Conservation (phyloP, 1,284 basidiomycete species). For the Irpex sp. region DNA sequence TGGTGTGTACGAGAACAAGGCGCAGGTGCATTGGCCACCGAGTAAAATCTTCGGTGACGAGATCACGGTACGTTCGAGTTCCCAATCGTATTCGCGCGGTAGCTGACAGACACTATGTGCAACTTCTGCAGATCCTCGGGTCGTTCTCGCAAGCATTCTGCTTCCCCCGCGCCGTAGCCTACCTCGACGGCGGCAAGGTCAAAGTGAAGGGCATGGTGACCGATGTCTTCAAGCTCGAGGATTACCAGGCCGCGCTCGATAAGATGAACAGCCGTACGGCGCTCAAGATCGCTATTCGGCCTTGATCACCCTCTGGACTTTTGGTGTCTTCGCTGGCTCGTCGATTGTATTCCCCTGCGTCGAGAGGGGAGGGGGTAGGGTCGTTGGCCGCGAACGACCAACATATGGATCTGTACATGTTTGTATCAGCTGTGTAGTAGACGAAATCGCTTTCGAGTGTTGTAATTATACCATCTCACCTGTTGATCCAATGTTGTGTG, state of each 20-base stretch:
- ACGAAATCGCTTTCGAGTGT: too few relatives aligned
- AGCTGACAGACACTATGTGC: background rate
- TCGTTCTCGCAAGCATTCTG: slow-evolving; percentile 60
- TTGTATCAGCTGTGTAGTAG: too few relatives aligned
- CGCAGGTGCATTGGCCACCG: slow-evolving; percentile 55
- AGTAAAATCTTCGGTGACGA: slow-evolving; percentile 61
- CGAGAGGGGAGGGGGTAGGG: background rate
- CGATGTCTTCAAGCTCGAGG: slow-evolving; percentile 49
- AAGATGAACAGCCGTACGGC: slow-evolving; percentile 49
- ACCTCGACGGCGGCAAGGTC: slow-evolving; percentile 58
- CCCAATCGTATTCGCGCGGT: background rate
- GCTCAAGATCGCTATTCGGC: slow-evolving; percentile 38
- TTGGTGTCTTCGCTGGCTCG: background rate
- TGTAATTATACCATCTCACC: too few relatives aligned
- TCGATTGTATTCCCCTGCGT: background rate
- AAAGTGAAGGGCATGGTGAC: slow-evolving; percentile 36
- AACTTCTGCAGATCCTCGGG: slow-evolving; percentile 50
- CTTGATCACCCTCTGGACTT: slow-evolving; percentile 10
- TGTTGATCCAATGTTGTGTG: too few relatives aligned
- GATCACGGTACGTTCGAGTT: slow-evolving; percentile 39
- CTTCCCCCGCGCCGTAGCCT: slow-evolving; percentile 60
- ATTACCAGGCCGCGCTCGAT: slow-evolving; percentile 58
- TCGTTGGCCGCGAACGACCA: background rate
- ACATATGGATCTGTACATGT: too few relatives aligned
- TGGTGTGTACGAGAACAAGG: slow-evolving; percentile 56